Evolutionary conservation across 805 yeast species (phyloP), one percentile per base, ranked within the genome.

Genomic region (Yueomyces sp.): DNA sequence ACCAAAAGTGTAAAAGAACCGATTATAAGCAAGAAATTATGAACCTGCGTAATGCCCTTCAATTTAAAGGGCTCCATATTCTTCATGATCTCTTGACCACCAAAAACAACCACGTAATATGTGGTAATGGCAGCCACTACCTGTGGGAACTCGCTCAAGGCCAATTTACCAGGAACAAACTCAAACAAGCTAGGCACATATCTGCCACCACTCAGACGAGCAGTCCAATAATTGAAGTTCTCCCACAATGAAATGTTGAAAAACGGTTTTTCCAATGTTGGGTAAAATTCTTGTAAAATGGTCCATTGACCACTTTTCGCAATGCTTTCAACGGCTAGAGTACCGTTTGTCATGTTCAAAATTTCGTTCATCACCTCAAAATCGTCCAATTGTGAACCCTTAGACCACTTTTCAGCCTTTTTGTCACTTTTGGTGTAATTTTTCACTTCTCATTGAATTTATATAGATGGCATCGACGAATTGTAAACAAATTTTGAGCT

Each of bases 101-200:
- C 94, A 59, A 87, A 86, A 48, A 88, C 82, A 40, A 84, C 73
- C 39, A 77, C 60, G 59, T 90, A 88, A 69, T 88, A 88, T n/a
- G 73, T 57, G 30, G 71, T 66, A 50, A 87, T 81, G 43, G 75
- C 77, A 7, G 63, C 60, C 34, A 72, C 57, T 9, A 81, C 88
- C 45, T 75, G 78, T 45, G 65, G 67, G 41, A 78, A 73, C 51
- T 77, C 77, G 44, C 83, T 83, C 54, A 86, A 61, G 44, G 85
- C 81, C 1, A 88, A 76, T 49, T 74, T 58, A 55, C 78, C 77
- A 53, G 77, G 74, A 41, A 74, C 64, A 59, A 84, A 88, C 55
- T 71, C 66, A 60, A 88, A 88, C 42, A 79, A 72, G 40, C 53
- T 49, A 31, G 64, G 65, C 39, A 55, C 42, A 40, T 57, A 57